Evolutionary conservation across 2,329 filamentous ascomycete species (phyloP).

Genomic region (Fusarium sacchari): DNA sequence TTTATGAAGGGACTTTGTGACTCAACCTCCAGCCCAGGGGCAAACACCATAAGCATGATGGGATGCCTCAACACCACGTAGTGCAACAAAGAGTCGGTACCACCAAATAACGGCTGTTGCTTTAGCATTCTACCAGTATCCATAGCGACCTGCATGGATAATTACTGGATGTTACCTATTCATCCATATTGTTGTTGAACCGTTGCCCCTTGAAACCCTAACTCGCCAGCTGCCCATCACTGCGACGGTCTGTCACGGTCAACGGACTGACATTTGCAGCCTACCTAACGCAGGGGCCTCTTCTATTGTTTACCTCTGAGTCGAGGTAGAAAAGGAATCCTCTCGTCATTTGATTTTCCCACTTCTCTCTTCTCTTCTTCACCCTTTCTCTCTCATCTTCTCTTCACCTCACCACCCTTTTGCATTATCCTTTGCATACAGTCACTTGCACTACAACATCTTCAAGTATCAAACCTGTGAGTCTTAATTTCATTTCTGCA

Average conservation of each 20-base stretch:
- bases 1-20: not conserved
- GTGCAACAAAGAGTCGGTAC: constrained; percentile 24
- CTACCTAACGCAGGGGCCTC: not conserved
- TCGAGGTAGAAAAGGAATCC: constrained; percentile 19
- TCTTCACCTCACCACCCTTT: constrained; percentile 3
- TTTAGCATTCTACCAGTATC: not conserved
- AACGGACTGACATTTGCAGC: constrained; percentile 2
- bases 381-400: not conserved
- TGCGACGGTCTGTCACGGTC: constrained; percentile 5
- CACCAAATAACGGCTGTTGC: constrained; percentile 32
- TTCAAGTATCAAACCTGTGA: constrained; percentile 25
- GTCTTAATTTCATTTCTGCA: not conserved
- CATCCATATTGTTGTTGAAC: constrained; percentile 7
- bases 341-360: constrained; percentile 2
- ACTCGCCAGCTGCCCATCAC: constrained; percentile 15
- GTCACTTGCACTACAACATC: constrained; percentile 1
- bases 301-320: constrained; percentile 23
- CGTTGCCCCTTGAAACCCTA: constrained; percentile 33
- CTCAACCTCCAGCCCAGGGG: constrained; percentile 10
- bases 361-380: constrained; percentile 12
- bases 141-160: not conserved
- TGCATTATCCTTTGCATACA: constrained; percentile 15
- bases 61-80: constrained; percentile 23
- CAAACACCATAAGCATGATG: constrained; percentile 26
- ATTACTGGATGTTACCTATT: not conserved